Conservation (phyloP, 192 early-diverging fungal species). For the Coemansia sp. region DNA sequence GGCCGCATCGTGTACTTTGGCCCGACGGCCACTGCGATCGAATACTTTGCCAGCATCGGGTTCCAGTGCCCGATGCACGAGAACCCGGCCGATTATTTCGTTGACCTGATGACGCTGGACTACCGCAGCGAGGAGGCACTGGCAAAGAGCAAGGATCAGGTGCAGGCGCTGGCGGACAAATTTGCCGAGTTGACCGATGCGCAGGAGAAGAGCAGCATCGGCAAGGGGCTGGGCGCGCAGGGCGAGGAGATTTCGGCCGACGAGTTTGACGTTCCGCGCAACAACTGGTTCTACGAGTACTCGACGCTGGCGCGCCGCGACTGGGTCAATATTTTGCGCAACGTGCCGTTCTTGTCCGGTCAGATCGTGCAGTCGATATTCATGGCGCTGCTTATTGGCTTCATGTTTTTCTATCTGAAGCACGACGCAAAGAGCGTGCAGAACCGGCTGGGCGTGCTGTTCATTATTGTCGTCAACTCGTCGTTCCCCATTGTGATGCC, state of each 20-base stretch:
- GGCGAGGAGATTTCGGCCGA: slow-evolving; percentile 7
- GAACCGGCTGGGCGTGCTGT: slow-evolving; percentile 51
- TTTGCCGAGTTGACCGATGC: slow-evolving; percentile 13
- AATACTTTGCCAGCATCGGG: slow-evolving; percentile 53
- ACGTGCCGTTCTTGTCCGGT: slow-evolving; percentile 34
- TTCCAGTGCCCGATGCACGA: slow-evolving; percentile 64
- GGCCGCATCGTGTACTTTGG: slow-evolving; percentile 66
- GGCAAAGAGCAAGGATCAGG: slow-evolving; percentile 34
- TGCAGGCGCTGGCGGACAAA: slow-evolving; percentile 36
- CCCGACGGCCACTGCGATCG: slow-evolving; percentile 30
- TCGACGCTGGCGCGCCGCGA: slow-evolving; percentile 50
- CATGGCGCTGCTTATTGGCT: slow-evolving; percentile 55
- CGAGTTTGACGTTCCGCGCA: slow-evolving; percentile 37
- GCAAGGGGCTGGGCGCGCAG: not conserved
- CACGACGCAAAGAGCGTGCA: slow-evolving; percentile 35
- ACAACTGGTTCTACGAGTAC: slow-evolving; percentile 55
- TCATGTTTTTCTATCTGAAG: slow-evolving; percentile 55
- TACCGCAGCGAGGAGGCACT: slow-evolving; percentile 47
- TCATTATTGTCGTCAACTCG: slow-evolving; percentile 52
- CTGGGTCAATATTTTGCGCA: slow-evolving; percentile 47
- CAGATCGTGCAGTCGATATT: slow-evolving; percentile 37
- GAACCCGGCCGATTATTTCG: slow-evolving; percentile 70
- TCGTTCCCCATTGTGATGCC: slow-evolving; percentile 61
- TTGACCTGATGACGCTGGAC: slow-evolving; percentile 62
- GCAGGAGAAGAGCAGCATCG: not conserved